These are phyloP conservation scores for Penicillium occitanis DNA, from an alignment of 2,329 filamentous ascomycete genomes.

Conservation along the genomic window DNA sequence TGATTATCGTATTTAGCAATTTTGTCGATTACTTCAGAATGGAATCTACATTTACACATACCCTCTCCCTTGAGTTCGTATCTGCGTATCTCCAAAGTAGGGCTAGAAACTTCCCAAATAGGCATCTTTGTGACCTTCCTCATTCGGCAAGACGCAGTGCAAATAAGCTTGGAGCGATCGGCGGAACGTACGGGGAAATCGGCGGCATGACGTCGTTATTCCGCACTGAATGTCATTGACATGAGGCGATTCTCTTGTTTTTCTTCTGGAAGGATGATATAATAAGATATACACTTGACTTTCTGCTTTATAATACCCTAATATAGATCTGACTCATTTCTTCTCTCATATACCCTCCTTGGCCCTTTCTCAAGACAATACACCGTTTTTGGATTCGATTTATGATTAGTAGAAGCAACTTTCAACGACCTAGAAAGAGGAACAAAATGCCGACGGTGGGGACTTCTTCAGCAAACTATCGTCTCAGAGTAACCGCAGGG, in stretches of 20 bases:
- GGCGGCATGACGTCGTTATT: conserved; percentile 3
- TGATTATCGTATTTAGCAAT: not conserved
- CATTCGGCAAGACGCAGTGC: conserved; percentile 1
- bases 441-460: not conserved
- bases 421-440: not conserved
- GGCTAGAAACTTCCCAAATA: not conserved
- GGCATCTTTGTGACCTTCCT: conserved; percentile 1
- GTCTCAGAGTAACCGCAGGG: conserved; percentile 79
- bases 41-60: not conserved
- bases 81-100: not conserved
- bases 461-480: conserved; percentile 52
- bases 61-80: not conserved
- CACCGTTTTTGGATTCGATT: not conserved
- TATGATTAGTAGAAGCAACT: not conserved
- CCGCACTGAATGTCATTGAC: not conserved
- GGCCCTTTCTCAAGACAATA: not conserved
- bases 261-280: not conserved
- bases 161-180: conserved; percentile 7
- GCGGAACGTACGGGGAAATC: not conserved
- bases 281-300: not conserved
- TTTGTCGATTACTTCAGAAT: not conserved
- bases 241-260: not conserved
- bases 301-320: not conserved
- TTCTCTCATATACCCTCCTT: not conserved
- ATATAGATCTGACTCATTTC: not conserved